phyloP scores from a whole-genome alignment of 257 asterid genomes.

The Gentiana straminea region DNA sequence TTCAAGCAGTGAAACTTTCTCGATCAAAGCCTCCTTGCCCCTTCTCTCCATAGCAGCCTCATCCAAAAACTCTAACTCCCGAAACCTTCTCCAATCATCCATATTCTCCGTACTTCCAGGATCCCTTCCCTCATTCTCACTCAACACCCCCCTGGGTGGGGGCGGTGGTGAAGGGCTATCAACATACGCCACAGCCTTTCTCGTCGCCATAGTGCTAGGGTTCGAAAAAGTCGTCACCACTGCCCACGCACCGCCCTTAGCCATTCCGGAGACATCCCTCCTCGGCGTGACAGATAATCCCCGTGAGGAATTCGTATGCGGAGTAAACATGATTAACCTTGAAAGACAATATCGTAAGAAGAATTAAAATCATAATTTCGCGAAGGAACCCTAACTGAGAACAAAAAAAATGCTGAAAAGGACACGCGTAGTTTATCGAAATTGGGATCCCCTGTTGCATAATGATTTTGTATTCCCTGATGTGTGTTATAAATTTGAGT shows the following conservation, averaged over 20 bases:
- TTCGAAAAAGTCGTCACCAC: conserved; percentile 7
- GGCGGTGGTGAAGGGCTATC: conserved; percentile 39
- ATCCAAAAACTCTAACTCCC: conserved; percentile 70
- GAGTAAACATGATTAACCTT: conserved; percentile 43
- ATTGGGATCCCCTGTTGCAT: too few species aligned
- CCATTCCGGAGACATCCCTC: conserved; percentile 7
- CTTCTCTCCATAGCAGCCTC: conserved; percentile 64
- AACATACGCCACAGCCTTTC: conserved; percentile 39
- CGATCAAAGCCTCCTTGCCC: conserved; percentile 54
- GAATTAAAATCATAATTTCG: not conserved
- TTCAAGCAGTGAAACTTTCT: conserved; percentile 46
- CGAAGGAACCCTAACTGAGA: conserved; percentile 5
- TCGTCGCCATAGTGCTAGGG: conserved; percentile 36
- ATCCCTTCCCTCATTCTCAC: conserved; percentile 29
- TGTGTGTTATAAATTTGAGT: too few species aligned
- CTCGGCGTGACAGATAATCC: conserved; percentile 36
- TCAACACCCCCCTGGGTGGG: conserved; percentile 47
- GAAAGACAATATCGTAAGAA: not conserved
- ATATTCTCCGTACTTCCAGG: conserved; percentile 31
- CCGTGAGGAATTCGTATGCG: conserved; percentile 42
- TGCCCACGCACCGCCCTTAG: conserved; percentile 7
- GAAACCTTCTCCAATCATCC: conserved; percentile 89
- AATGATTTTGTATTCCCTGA: too few species aligned
- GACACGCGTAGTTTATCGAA: too few species aligned
- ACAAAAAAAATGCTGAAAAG: not conserved